phyloP scores from a whole-genome alignment of 2,329 filamentous ascomycete species.

The Thielaviopsis populi region DNA sequence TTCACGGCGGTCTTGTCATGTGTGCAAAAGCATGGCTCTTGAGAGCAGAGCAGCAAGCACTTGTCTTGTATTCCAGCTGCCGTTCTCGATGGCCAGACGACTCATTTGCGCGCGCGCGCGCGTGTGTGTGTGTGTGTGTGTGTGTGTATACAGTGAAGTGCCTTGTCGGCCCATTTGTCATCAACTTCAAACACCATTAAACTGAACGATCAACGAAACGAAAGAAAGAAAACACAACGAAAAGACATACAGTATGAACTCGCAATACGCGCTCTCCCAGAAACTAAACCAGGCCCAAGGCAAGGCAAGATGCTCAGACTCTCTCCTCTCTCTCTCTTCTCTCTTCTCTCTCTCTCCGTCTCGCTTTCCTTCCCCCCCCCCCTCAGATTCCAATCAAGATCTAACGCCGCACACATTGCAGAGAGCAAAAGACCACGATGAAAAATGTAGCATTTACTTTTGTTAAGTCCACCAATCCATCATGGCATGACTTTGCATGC shows the following conservation, averaged over 20 bases:
- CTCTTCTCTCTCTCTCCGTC: background rate
- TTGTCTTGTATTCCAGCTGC: background rate
- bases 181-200: slow-evolving; percentile 2
- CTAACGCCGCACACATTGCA: background rate
- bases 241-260: background rate
- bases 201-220: background rate
- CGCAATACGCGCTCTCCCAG: background rate
- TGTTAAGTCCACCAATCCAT: background rate
- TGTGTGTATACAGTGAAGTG: no score
- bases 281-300: background rate
- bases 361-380: no score
- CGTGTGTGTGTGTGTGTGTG: no score
- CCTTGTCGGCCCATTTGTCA: background rate
- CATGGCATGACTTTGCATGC: background rate
- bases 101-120: background rate
- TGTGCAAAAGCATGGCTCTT: background rate
- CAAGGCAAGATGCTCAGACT: background rate
- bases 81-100: background rate
- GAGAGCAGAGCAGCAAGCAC: background rate
- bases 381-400: no score
- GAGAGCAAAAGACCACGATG: background rate
- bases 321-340: background rate
- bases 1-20: background rate
- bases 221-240: background rate
- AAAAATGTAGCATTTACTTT: background rate